Evolutionary conservation across 2,329 filamentous ascomycete genomes (phyloP).

Genomic region (Colletotrichum orbiculare): DNA sequence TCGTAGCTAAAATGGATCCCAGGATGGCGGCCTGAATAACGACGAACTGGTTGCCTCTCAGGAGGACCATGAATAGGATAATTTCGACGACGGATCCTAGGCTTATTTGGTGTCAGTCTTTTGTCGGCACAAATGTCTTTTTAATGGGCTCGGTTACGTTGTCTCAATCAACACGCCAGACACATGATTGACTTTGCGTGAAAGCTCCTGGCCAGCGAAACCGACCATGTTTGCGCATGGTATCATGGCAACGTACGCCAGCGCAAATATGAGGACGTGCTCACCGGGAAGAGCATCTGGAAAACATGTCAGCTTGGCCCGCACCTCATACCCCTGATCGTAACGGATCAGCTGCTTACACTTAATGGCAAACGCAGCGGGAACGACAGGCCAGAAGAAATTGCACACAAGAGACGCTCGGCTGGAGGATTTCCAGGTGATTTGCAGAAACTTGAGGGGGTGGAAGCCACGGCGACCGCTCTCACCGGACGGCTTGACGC

Average conservation of each 20-base stretch:
- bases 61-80: constrained; percentile 82
- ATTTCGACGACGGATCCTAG: constrained; percentile 84
- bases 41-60: constrained; percentile 65
- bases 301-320: not conserved
- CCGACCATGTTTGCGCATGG: constrained; percentile 81
- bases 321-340: too few relatives aligned
- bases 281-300: constrained; percentile 49
- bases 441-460: constrained; percentile 70
- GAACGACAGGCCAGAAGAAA: constrained; percentile 80
- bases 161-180: constrained; percentile 72
- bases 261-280: constrained; percentile 73
- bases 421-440: constrained; percentile 73
- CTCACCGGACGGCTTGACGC: constrained; percentile 53
- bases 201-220: constrained; percentile 71
- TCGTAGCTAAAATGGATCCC: constrained; percentile 84
- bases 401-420: constrained; percentile 74
- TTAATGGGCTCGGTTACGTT: constrained; percentile 51
- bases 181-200: constrained; percentile 81
- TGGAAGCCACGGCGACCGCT: constrained; percentile 76
- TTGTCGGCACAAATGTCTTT: constrained; percentile 39
- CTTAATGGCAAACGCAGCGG: constrained; percentile 74
- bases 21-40: constrained; percentile 87
- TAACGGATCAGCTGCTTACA: constrained; percentile 41
- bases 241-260: constrained; percentile 82
- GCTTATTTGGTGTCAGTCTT: constrained; percentile 40